These are phyloP conservation scores for Selaginella tamariscina DNA, from an alignment of 75 land plant species.

Conservation along the genomic window DNA sequence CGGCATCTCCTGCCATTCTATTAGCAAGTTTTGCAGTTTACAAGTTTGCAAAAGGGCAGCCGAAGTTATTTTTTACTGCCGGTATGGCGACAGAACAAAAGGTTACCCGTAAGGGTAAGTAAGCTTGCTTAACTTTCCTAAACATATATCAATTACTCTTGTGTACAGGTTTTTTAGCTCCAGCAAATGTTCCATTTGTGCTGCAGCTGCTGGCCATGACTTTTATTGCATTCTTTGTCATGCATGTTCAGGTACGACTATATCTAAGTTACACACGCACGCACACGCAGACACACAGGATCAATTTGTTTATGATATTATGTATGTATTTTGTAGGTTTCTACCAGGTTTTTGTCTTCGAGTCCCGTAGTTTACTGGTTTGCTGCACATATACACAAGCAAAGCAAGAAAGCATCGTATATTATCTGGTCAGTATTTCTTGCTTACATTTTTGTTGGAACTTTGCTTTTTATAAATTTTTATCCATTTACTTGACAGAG, in stretches of 20 bases:
- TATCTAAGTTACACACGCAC: not conserved
- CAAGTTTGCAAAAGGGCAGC: slow-evolving; percentile 36
- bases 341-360: not conserved
- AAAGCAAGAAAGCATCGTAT: too few relatives aligned
- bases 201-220: slow-evolving; percentile 67
- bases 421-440: not conserved
- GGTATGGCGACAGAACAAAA: slow-evolving; percentile 32
- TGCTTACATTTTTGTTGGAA: not conserved
- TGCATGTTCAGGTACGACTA: slow-evolving; percentile 86
- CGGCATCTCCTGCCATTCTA: slow-evolving; percentile 74
- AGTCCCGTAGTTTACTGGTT: not conserved
- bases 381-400: not conserved
- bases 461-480: not conserved
- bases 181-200: slow-evolving; percentile 44
- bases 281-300: too few relatives aligned
- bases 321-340: not conserved
- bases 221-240: slow-evolving; percentile 53
- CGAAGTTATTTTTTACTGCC: slow-evolving; percentile 35
- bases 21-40: slow-evolving; percentile 46
- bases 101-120: not conserved
- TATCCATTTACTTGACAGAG: not conserved
- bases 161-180: slow-evolving; percentile 33
- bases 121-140: not conserved
- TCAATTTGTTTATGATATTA: not conserved
- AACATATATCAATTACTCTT: slow-evolving; percentile 3